Evolutionary conservation across 2,329 filamentous ascomycete genomes (phyloP).

Genomic region (Penicillium frequentans): DNA sequence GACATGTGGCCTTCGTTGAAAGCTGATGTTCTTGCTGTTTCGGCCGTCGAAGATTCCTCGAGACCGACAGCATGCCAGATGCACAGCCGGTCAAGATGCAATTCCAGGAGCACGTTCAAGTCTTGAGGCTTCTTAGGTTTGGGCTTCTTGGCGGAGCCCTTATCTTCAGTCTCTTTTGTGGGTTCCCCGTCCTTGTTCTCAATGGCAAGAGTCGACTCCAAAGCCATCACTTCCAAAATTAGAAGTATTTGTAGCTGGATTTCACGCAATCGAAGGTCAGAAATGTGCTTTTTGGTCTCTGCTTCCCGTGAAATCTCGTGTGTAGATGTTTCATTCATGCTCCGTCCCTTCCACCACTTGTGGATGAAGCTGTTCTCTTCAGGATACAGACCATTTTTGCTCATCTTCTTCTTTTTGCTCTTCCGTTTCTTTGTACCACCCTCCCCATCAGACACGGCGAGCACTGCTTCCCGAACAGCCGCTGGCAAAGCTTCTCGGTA

Average conservation of each 20-base stretch:
- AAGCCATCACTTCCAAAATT: constrained; percentile 47
- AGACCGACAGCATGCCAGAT: constrained; percentile 52
- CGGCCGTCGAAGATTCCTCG: constrained; percentile 34
- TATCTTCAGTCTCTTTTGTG: constrained; percentile 16
- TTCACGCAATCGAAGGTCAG: constrained; percentile 48
- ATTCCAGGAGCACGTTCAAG: constrained; percentile 45
- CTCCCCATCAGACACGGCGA: constrained; percentile 40
- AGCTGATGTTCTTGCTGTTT: constrained; percentile 26
- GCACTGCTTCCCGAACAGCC: constrained; percentile 38
- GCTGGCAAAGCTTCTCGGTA: constrained; percentile 46
- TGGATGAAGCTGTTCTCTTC: constrained; percentile 44
- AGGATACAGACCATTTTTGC: constrained; percentile 49
- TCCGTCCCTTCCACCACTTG: constrained; percentile 49
- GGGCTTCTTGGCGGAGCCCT: constrained; percentile 21
- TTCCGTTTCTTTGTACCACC: constrained; percentile 28
- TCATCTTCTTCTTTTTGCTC: constrained; percentile 44
- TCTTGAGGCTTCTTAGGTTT: constrained; percentile 44
- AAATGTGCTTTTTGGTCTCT: constrained; percentile 42
- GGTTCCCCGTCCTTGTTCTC: constrained; percentile 14
- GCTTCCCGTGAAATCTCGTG: constrained; percentile 33
- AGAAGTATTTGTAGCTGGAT: constrained; percentile 52
- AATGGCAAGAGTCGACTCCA: constrained; percentile 34
- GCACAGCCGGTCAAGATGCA: constrained; percentile 50
- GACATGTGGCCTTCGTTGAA: constrained; percentile 29
- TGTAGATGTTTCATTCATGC: constrained; percentile 18